Evolutionary conservation across 805 yeast species (phyloP), one percentile per base, ranked within the genome.

Genomic region (Candida golubevii): DNA sequence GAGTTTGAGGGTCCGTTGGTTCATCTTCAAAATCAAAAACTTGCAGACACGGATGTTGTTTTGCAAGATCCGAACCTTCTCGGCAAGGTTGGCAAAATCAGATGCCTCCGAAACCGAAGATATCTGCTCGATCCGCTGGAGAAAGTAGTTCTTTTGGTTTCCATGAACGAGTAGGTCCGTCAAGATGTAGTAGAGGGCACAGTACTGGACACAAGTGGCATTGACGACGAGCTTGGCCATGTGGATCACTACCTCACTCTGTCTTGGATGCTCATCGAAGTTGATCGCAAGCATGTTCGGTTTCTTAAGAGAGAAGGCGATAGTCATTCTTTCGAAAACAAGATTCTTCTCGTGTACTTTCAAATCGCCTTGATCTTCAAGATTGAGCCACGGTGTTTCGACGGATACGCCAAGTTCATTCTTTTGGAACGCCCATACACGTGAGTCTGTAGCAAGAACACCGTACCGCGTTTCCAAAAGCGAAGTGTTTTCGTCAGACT

Each of bases 401-500:
- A 30, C 31, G 1, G 32, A 27, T 8, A 14, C 26, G 4, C 47
- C 45, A 26, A 51, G 48, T 13, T 61, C 61, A 11, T 57, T 65
- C 39, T 71, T 67, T 27, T 71, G 68, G 37, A 82, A 62, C 1
- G 78, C 78, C 48, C 77, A 78, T 9, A 77, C 61, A 51, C 78
- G 82, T 2, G 81, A 66, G 48, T 82, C 85, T 23, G 76, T 71
- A 41, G 81, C 65, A 11, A 77, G 63, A 7, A 80, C 69, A 26
- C 86, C 84, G 44, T 65, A 71, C 46, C 88, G 67, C 0, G 79
- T 67, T 54, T 83, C 88, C 13, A 80, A 69, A 26, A 74, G 61
- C 8, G 71, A 61, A 0, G 71, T 53, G 27, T 66, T 56, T 33
- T 65, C 69, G 36, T 59, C 61, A 50, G 43, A 57, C 33, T 61